Conservation (phyloP, 2,329 filamentous ascomycete species). For the Boeremia lycopersici region DNA sequence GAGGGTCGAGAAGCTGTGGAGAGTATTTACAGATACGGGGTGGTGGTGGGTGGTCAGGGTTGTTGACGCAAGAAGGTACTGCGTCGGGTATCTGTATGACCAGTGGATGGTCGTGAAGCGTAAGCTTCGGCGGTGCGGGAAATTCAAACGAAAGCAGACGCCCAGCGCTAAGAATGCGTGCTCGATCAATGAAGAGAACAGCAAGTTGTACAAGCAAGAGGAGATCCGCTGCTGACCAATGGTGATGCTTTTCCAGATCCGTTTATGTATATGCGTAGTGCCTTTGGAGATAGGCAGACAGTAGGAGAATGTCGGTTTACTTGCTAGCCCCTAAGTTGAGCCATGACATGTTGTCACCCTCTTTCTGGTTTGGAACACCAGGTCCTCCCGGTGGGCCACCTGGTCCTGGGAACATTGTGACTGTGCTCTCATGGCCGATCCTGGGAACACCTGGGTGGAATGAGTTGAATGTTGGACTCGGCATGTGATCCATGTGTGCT, state of each 20-base stretch:
- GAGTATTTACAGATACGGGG: constrained; percentile 19
- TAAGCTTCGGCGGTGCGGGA: constrained; percentile 23
- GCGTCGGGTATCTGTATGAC: constrained; percentile 48
- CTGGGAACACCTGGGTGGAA: constrained; percentile 45
- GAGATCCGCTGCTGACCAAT: constrained; percentile 27
- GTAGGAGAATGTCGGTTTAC: constrained; percentile 11
- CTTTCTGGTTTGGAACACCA: constrained; percentile 19
- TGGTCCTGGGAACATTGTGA: constrained; percentile 38
- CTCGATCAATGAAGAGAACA: constrained; percentile 27
- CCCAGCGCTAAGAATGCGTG: constrained; percentile 40
- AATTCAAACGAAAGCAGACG: constrained; percentile 27
- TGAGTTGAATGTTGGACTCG: constrained; percentile 61
- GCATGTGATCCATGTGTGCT: constrained; percentile 18
- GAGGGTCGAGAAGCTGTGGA: constrained; percentile 14
- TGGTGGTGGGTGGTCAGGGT: constrained; percentile 2
- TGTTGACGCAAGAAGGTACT: constrained; percentile 16
- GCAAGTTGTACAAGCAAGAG: constrained; percentile 25
- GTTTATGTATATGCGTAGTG: constrained; percentile 18
- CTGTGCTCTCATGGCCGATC: constrained; percentile 64
- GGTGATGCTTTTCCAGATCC: constrained; percentile 26
- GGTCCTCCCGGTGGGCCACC: constrained; percentile 48
- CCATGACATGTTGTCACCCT: constrained; percentile 75
- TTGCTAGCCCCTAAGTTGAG: constrained; percentile 67
- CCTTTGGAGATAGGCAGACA: constrained; percentile 7
- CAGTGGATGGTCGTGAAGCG: constrained; percentile 30